Evolutionary conservation across 495 filamentous ascomycete species (phyloP).

Genomic region (Geoglossum glabrum): DNA sequence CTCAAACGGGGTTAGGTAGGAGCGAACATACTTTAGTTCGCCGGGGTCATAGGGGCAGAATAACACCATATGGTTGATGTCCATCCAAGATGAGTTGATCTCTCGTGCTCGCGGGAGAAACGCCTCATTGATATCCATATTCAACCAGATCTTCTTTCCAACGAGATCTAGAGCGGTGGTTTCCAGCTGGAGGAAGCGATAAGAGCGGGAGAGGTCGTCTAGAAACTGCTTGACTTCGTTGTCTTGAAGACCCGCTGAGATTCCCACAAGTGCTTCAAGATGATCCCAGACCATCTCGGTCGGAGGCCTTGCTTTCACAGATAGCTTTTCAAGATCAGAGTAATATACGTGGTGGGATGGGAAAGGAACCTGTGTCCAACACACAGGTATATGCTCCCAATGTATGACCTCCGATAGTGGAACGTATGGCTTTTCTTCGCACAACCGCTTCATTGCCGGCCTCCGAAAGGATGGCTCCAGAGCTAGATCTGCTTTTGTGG

Average conservation of each 20-base stretch:
- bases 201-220: background rate
- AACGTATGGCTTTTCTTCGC: too few relatives aligned
- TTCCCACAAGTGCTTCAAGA: background rate
- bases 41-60: background rate
- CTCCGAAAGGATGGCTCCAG: too few relatives aligned
- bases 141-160: background rate
- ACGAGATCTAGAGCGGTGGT: background rate
- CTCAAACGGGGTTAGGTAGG: background rate
- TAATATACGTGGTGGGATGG: too few relatives aligned
- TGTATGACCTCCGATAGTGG: too few relatives aligned
- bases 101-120: background rate
- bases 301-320: background rate
- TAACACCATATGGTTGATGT: background rate
- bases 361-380: too few relatives aligned
- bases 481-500: too few relatives aligned
- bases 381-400: too few relatives aligned
- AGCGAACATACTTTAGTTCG: background rate
- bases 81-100: background rate
- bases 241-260: background rate
- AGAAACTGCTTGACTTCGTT: background rate
- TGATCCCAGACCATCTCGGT: background rate
- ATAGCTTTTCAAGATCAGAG: too few relatives aligned
- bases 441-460: too few relatives aligned
- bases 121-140: background rate
- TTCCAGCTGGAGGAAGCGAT: background rate